These are phyloP conservation scores for Salvia rosmarinus DNA, from an alignment of 257 asterid species.

Conservation along the genomic window DNA sequence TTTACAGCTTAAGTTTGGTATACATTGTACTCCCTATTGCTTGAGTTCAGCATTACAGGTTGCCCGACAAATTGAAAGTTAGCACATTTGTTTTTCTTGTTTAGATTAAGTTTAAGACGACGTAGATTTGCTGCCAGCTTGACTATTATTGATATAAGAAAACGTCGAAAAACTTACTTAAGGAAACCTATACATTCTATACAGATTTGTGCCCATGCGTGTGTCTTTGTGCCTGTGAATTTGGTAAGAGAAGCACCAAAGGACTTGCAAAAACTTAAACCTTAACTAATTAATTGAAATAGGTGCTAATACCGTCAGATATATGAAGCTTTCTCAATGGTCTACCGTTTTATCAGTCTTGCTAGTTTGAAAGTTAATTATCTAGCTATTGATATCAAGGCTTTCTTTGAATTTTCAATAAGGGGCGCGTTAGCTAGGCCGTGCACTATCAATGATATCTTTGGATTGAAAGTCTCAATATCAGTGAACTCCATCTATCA, in stretches of 20 bases:
- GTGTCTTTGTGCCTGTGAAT: background rate
- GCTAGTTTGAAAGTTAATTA: background rate
- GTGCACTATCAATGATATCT: too few species aligned
- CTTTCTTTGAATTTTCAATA: background rate
- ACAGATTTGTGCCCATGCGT: background rate
- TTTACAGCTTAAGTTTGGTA: constrained; percentile 16
- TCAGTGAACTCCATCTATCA: constrained; percentile 3
- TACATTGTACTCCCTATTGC: background rate
- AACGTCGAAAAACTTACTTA: background rate
- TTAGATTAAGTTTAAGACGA: background rate
- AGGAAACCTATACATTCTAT: background rate
- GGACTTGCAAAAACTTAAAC: constrained; percentile 1
- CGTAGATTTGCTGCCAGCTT: background rate
- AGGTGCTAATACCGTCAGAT: background rate
- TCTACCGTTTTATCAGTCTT: background rate
- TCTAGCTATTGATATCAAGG: background rate
- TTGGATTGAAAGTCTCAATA: too few species aligned
- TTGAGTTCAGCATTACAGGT: background rate
- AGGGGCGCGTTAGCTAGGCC: too few species aligned
- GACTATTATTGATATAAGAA: background rate
- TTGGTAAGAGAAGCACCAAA: background rate
- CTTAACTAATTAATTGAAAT: background rate
- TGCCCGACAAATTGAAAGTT: background rate
- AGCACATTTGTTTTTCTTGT: background rate
- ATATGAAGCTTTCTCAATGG: background rate